A percentile compares a stretch with the other conserved stretches of the same genome.
Conservation (phyloP, 176 grass and related monocot species). For the maize (Zea mays) region DNA sequence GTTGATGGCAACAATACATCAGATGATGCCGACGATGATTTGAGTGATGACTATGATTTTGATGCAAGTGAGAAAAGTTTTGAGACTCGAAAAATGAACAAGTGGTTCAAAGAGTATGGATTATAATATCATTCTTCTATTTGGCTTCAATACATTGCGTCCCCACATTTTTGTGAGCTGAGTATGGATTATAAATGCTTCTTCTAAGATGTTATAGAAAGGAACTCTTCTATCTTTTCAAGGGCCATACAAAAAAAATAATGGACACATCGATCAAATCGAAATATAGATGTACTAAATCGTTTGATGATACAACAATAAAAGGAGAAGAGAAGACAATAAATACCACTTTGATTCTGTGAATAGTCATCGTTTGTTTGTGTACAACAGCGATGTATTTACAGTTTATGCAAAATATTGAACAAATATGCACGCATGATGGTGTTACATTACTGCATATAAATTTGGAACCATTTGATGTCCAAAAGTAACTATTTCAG, state of each 20-base stretch:
- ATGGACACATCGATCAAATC: too few relatives aligned
- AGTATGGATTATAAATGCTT: not conserved
- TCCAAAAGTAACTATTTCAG: not conserved
- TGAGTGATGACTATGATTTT: constrained; percentile 66
- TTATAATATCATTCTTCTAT: constrained; percentile 26
- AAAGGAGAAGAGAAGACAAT: too few relatives aligned
- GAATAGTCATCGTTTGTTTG: too few relatives aligned
- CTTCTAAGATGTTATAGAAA: constrained; percentile 18
- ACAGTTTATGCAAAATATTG: not conserved
- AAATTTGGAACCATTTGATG: not conserved
- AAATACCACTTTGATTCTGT: too few relatives aligned
- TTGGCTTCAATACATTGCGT: not conserved
- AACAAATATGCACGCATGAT: constrained; percentile 21
- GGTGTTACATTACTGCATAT: constrained; percentile 3
- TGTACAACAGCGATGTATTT: too few relatives aligned
- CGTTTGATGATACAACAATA: too few relatives aligned
- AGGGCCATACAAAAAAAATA: not conserved
- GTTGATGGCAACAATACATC: constrained; percentile 35
- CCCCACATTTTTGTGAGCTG: not conserved
- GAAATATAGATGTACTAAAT: too few relatives aligned
- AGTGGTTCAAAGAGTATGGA: constrained; percentile 74
- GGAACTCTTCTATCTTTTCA: not conserved
- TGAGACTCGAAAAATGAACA: constrained; percentile 64
- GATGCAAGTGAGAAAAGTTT: constrained; percentile 70
- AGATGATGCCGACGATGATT: constrained; percentile 57